Base-by-base conservation (phyloP, 768 basidiomycete genomes). In the Serpula lacrymans region DNA sequence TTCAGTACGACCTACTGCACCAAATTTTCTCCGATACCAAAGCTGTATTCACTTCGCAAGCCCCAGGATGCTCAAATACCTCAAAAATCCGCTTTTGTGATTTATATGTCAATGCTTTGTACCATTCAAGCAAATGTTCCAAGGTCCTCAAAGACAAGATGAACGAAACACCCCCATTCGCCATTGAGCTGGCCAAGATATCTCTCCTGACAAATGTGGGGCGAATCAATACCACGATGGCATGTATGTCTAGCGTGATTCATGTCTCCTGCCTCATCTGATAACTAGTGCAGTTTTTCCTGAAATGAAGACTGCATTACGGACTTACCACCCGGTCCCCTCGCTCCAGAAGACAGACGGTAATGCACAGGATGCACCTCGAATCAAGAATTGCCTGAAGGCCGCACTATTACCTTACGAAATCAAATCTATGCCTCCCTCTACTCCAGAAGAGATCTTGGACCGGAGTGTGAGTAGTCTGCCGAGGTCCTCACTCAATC, bases 211-310 rank as follows among this genome's bases (percentile, higher is more conserved):
- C 89, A 37, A 95, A 95, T 55, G 85, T 92, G 34, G 91, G 91
- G 18, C 72, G 89, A 47, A 88, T 94, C 64, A 94, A 93, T 57
- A 94, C 92, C 27, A 93, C 91, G 23, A 83, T 92, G 79, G 89
- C 89, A 37, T 84, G 80, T 86, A 64, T 68, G 81, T 61, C 46
- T 41, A 45, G 43, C 41, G 41, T 39, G 34, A 30, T 32, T 20
- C 24, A 31, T 25, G 16, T 25, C 26, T 27, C 40, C 48, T 37
- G 30, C 41, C 51, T 39, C 16, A 43, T 20, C 50, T 62, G 32
- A 59, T 45, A 43, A 37, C 42, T 12, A 36, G 37, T 51, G 29
- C 56, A 90, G 88, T 93, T 68, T 91, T 90, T 59, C 88, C 88
- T 42, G 88, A 91, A 69, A 92, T 93, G 90, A 87, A 88, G 62